Conservation (phyloP, 2,329 filamentous ascomycete species). For the Colletotrichum liaoningense region DNA sequence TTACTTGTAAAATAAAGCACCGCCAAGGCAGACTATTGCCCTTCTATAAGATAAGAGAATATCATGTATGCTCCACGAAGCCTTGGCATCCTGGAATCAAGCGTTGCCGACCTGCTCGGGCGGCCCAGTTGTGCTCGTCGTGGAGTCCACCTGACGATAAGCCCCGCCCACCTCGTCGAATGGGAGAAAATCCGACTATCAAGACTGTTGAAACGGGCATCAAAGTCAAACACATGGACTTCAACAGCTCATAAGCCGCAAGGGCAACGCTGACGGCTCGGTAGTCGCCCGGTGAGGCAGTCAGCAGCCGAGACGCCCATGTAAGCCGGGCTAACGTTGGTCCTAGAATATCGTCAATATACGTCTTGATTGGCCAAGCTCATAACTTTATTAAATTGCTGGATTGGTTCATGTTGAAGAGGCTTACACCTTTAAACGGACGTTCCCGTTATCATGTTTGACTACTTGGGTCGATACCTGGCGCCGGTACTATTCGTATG, state of each 20-base stretch:
- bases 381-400: not conserved
- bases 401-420: not conserved
- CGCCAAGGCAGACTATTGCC: not conserved
- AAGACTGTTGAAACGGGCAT: not conserved
- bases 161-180: not conserved
- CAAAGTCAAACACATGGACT: not conserved
- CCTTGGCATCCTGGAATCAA: not conserved
- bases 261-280: not conserved
- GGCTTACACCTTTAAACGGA: not conserved
- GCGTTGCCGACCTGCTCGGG: not conserved
- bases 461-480: not conserved
- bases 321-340: slow-evolving; percentile 1
- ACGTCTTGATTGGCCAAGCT: not conserved
- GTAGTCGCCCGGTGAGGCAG: not conserved
- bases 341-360: not conserved
- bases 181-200: not conserved
- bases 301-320: not conserved
- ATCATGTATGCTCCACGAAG: not conserved
- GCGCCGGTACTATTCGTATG: too few relatives aligned
- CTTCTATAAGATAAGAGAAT: not conserved
- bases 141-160: not conserved
- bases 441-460: not conserved
- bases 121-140: not conserved
- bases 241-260: too few relatives aligned
- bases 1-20: not conserved